Percentiles rank a stretch among this genome's conserved stretches.
Evolutionary conservation across 2,329 filamentous ascomycete genomes (phyloP).

Genomic region (Botryosphaeria dothidea): DNA sequence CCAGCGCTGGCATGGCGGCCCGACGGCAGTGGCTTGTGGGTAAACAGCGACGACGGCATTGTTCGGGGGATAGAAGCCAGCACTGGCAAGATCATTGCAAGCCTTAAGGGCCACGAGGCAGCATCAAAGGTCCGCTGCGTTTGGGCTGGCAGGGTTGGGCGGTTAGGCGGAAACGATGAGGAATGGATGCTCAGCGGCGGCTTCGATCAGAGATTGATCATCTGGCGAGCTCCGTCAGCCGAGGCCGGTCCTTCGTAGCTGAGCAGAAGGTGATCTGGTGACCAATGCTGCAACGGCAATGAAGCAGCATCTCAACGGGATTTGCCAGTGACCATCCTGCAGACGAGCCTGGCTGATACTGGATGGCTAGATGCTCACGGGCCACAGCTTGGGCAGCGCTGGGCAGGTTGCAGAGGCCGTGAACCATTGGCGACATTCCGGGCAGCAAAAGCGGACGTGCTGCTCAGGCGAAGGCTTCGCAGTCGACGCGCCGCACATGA

Average conservation of each 20-base stretch:
- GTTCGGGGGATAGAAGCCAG: slow-evolving; percentile 60
- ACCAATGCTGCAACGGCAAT: background rate
- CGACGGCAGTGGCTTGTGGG: slow-evolving; percentile 62
- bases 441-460: background rate
- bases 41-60: slow-evolving; percentile 65
- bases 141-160: slow-evolving; percentile 52
- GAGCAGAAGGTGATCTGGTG: slow-evolving; percentile 4
- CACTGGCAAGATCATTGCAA: slow-evolving; percentile 57
- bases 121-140: slow-evolving; percentile 61
- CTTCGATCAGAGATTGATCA: slow-evolving; percentile 62
- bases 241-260: slow-evolving; percentile 5
- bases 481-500: slow-evolving; percentile 10
- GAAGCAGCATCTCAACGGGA: background rate
- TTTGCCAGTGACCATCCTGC: background rate
- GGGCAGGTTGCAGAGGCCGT: background rate
- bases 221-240: slow-evolving; percentile 46
- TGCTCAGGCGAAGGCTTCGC: background rate
- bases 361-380: background rate
- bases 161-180: slow-evolving; percentile 32
- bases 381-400: background rate
- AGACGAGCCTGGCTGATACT: background rate
- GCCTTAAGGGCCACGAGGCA: slow-evolving; percentile 56
- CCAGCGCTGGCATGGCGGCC: slow-evolving; percentile 63
- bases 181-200: slow-evolving; percentile 64
- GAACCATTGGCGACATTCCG: background rate